Evolutionary conservation across 495 filamentous ascomycete genomes (phyloP), one percentile per base, ranked within the genome.

Genomic region (Neurospora sublineolata): DNA sequence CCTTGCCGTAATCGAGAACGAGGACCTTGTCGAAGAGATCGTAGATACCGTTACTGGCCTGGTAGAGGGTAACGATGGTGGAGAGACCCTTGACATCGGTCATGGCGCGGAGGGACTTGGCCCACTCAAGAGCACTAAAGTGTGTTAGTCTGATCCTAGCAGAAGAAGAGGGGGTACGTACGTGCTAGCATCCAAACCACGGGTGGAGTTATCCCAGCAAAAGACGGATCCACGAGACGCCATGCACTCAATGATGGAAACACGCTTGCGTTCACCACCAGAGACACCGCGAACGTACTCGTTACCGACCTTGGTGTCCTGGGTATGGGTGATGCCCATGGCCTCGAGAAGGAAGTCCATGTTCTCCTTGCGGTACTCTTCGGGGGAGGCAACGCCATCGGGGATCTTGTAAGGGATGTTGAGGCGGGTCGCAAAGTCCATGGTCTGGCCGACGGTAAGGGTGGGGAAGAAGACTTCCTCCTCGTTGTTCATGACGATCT

Each of bases 291-390:
- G 87, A 11, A 94, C 87, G 74, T 87, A 94, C 76, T 91, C 91
- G 79, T 96, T 92, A 38, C 93, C 93, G 8, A 97, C 91, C 27
- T 88, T 84, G 1, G 92, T 94, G 76, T 92, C 86, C 73, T 86
- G 85, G 0, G 92, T 94, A 76, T 96, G 93, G 41, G 75, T 84
- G 76, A 97, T 94, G 67, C 90, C 90, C 77, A 78, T 77, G 40
- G 73, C 74, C 72, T 77, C 68, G 10, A 80, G 76, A 3, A 79
- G 73, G 33, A 74, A 77, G 23, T 78, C 74, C 5, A 73, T 74
- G 3, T 71, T 75, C 69, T 75, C 75, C 12, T 42, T n/a, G 10
- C 74, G 75, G 10, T 64, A 42, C 60, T 75, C 40, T 41, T 80
- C 73, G 1, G 68, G 46, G 12, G 73, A 71, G 18, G 36, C 46